A percentile compares a stretch with the other conserved stretches of the same genome.
Evolutionary conservation across 2,329 filamentous ascomycete genomes (phyloP).

Genomic region (Fusarium globosum): DNA sequence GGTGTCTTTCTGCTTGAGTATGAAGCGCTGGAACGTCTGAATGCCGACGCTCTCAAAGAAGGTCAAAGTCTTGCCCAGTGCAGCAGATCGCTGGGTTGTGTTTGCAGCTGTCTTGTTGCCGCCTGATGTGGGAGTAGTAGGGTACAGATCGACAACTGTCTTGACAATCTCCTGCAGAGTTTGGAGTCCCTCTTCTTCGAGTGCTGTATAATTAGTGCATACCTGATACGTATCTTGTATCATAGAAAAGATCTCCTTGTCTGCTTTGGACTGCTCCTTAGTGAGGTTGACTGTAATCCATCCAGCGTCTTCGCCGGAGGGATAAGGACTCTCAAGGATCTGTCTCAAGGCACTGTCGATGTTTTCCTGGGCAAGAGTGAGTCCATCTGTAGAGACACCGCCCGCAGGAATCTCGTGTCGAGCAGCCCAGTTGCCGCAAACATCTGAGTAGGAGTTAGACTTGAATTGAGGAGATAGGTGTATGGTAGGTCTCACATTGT

Average conservation of each 20-base stretch:
- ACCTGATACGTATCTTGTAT: neutral
- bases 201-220: neutral
- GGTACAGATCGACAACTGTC: neutral
- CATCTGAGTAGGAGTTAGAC: constrained; percentile 37
- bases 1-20: neutral
- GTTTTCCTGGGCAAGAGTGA: neutral
- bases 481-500: constrained; percentile 48
- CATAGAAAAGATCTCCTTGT: constrained; percentile 12
- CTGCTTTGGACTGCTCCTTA: constrained; percentile 55
- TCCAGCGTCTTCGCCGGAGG: neutral
- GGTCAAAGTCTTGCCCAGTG: neutral
- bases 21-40: neutral
- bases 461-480: neutral
- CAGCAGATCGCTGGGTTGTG: neutral
- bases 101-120: neutral
- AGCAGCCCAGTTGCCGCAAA: constrained; percentile 70
- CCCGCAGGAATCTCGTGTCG: constrained; percentile 74
- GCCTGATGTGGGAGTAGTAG: neutral
- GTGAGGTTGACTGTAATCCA: constrained; percentile 63
- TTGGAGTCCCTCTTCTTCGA: neutral
- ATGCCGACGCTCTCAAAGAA: neutral
- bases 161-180: neutral
- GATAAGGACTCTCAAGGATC: constrained; percentile 5
- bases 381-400: constrained; percentile 51
- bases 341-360: constrained; percentile 34